Evolutionary conservation across 2,329 filamentous ascomycete species (phyloP), one percentile per base, ranked within the genome.

Genomic region (Cercospora sp.): DNA sequence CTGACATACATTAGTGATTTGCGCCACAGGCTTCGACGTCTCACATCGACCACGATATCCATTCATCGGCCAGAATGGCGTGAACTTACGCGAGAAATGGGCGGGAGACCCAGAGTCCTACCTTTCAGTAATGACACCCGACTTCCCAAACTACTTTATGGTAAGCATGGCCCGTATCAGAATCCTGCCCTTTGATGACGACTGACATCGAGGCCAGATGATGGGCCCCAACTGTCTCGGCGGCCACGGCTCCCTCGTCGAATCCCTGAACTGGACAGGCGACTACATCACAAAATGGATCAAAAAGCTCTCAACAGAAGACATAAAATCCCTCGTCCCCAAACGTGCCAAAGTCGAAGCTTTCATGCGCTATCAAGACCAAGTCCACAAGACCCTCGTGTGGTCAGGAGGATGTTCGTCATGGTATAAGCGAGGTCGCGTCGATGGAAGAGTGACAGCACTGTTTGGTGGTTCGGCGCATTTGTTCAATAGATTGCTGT

Each of bases 201-300:
- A 20, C 20, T 20, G 20, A 20, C 20, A 2, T 20, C 3, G 20
- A 20, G 20, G 20, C 20, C 20, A 23, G 23, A 65, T 68, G 60
- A 72, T 69, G 55, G 70, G 70, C 12, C 70, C 70, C 2, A 70
- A 69, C 20, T 69, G 66, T 18, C 60, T 60, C 1, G 60, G 51
- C 10, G 65, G 65, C 23, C 68, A 72, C 40, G 68, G 68, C n/a
- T 66, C 61, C 26, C 30, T 71, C 7, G 45, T 70, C 13, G 68
- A 66, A 45, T 65, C 58, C 16, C 55, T 71, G 2, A 60, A 61
- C 45, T 70, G 68, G 68, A 68, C 63, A 6, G 69, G 57, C 57
- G 84, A 86, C 69, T 83, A 85, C 70, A 78, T 85, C 31, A 74
- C 81, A 1, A 55, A 55, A n/a, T 55, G 48, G 48, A 55, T 55